Conservation (phyloP, 2,329 filamentous ascomycete species). For the Curvularia lunata region DNA sequence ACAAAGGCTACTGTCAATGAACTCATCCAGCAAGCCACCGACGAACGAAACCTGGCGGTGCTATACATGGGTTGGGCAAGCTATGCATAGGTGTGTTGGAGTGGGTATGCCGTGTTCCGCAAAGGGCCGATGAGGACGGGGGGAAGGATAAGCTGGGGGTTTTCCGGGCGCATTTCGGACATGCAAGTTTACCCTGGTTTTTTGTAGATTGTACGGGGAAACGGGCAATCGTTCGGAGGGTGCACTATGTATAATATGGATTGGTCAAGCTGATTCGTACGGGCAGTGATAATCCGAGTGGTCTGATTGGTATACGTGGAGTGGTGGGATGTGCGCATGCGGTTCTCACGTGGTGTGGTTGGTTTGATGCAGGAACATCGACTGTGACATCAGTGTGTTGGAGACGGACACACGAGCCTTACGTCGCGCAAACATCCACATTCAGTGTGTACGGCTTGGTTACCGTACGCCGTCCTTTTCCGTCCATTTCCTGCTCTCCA, state of each 20-base stretch:
- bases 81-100: conserved; percentile 28
- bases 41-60: conserved; percentile 89
- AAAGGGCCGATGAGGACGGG: not conserved
- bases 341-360: not conserved
- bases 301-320: not conserved
- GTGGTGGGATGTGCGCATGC: not conserved
- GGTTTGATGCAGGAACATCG: not conserved
- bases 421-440: not conserved
- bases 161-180: conserved; percentile 3
- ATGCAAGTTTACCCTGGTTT: conserved; percentile 2
- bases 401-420: not conserved
- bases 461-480: not conserved
- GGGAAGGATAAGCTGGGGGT: not conserved
- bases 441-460: not conserved
- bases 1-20: conserved; percentile 96
- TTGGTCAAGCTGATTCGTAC: not conserved
- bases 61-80: conserved; percentile 63
- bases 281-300: not conserved
- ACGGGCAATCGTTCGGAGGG: not conserved
- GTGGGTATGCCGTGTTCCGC: not conserved
- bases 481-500: no score
- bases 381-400: not conserved
- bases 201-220: not conserved
- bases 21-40: conserved; percentile 91
- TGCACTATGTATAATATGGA: not conserved